Base-by-base conservation (phyloP, 192 early-diverging fungal species). In the Umbelopsis ramanniana region DNA sequence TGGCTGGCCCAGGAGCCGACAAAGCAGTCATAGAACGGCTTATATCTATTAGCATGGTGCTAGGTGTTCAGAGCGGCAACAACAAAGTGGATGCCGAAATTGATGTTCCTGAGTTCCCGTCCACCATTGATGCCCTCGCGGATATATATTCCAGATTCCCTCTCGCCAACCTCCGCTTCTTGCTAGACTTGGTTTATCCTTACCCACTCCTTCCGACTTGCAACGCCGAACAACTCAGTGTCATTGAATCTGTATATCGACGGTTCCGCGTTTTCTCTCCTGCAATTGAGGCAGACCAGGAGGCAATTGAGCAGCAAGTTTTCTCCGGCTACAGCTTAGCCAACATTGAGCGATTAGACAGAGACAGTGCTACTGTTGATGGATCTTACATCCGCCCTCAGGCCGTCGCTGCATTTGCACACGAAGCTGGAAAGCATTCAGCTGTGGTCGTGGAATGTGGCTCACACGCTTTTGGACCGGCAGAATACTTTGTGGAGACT, bases 21-120 rank as follows among this genome's bases (percentile, higher is more conserved):
- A 66, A 43, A 67, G 23, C 40, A n/a, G 22, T 79, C 0, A 43
- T 79, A 37, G 88, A 91, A 69, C 66, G 86, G 12, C 48, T 91
- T 19, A 70, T 90, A 15, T 85, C 87, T 37, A 74, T 89, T n/a
- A 70, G 79, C 60, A 77, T 81, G 54, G 87, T 90, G 24, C 57
- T 91, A 26, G 82, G 87, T 15, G 53, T 81, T n/a, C 35, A 74
- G n/a, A 83, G 79, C n/a, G 72, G 77, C 24, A 76, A 77, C 7
- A 73, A 73, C 23, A 63, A 74, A 40, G 73, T 73, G 0, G 53
- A 74, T 9, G 72, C 79, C 11, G 83, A 82, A 52, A 77, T 79
- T 35, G 72, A 79, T 11, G 81, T 91, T n/a, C 89, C 88, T 11
- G 89, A 91, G 57, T 91, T 90, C 52, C 85, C 89, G 6, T 78